Evolutionary conservation across 768 basidiomycete species (phyloP).

Genomic region (Cystobasidium onofrii): DNA sequence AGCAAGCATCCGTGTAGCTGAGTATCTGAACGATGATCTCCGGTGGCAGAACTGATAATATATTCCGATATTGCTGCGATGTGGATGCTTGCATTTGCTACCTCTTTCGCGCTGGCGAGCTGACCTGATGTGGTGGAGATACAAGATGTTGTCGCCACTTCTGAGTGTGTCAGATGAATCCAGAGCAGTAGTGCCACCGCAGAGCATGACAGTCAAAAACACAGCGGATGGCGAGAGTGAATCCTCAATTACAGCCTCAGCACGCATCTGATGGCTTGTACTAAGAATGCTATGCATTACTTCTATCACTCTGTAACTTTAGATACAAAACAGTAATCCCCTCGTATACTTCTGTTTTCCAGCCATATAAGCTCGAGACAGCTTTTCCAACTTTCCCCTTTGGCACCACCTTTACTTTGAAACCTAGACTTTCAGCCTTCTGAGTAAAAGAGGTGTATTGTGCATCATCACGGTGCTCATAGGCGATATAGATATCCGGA

Average conservation of each 20-base stretch:
- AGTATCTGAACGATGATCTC: conserved; percentile 20
- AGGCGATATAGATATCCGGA: conserved; percentile 24
- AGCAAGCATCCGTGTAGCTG: neutral
- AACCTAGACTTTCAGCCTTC: neutral
- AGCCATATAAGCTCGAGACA: neutral
- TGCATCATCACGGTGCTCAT: conserved; percentile 28
- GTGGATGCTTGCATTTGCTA: neutral
- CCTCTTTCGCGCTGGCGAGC: neutral
- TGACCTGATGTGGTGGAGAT: neutral
- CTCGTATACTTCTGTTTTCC: conserved; percentile 2
- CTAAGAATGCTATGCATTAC: neutral
- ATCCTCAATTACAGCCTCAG: too few relatives aligned
- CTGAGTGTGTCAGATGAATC: too few relatives aligned
- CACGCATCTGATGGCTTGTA: neutral
- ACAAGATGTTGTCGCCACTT: neutral
- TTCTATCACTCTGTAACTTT: neutral
- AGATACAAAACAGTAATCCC: conserved; percentile 23
- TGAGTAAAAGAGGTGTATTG: conserved; percentile 14
- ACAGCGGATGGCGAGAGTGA: too few relatives aligned
- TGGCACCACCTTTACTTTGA: conserved; percentile 10
- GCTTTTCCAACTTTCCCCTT: conserved; percentile 13
- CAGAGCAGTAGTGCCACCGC: too few relatives aligned
- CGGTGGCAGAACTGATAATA: neutral
- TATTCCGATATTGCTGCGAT: neutral
- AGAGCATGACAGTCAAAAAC: too few relatives aligned